Evolutionary conservation across 192 early-diverging fungal species (phyloP).

Genomic region (Umbelopsis isabellina): DNA sequence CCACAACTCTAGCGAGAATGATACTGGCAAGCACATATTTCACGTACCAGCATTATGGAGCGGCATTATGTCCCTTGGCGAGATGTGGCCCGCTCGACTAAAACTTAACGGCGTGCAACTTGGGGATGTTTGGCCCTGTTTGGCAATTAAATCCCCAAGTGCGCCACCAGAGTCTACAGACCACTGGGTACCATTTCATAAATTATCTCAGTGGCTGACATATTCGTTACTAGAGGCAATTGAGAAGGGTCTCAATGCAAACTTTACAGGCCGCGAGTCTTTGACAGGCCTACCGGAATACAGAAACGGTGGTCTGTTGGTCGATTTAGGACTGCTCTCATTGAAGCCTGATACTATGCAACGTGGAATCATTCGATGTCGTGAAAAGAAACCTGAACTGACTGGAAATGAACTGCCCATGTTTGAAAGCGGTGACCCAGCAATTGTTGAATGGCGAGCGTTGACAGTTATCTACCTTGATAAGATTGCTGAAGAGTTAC

Average conservation of each 20-base stretch:
- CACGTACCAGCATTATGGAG: conserved; percentile 56
- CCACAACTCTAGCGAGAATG: conserved; percentile 42
- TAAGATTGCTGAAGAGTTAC: conserved; percentile 63
- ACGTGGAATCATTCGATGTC: conserved; percentile 54
- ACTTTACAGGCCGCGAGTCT: conserved; percentile 57
- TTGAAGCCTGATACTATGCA: conserved; percentile 50
- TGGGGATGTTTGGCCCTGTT: conserved; percentile 91
- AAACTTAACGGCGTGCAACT: conserved; percentile 73
- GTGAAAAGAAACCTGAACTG: conserved; percentile 26
- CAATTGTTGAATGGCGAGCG: conserved; percentile 92
- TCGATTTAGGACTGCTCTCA: conserved; percentile 79
- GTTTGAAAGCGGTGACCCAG: conserved; percentile 79
- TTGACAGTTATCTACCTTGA: conserved; percentile 87
- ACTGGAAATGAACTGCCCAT: conserved; percentile 56
- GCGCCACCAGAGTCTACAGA: conserved; percentile 31
- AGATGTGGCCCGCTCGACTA: conserved; percentile 88
- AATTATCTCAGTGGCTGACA: conserved; percentile 95
- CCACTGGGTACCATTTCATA: conserved; percentile 82
- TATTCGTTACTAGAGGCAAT: conserved; percentile 90
- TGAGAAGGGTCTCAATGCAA: conserved; percentile 40
- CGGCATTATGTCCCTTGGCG: conserved; percentile 75
- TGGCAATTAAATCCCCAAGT: conserved; percentile 46
- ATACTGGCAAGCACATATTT: neutral
- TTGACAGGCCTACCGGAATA: conserved; percentile 91
- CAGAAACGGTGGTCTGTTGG: conserved; percentile 88